Evolutionary conservation across 2,329 filamentous ascomycete species (phyloP), one percentile per base, ranked within the genome.

Genomic region (Phoma herbarum): DNA sequence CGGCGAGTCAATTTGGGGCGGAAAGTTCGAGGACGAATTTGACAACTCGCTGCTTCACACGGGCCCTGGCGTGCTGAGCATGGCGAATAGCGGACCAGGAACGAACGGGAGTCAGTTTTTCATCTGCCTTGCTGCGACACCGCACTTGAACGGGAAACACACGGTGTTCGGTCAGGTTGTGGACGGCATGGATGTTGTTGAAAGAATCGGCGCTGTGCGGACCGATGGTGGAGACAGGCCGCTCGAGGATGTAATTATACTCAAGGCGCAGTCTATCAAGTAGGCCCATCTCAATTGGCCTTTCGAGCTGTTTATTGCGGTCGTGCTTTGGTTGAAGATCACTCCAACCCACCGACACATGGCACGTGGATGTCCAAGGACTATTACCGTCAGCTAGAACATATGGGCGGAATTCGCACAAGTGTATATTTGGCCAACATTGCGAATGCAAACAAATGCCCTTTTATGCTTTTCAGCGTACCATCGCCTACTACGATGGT

Each of bases 81-180:
- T 99, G 95, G 95, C 95, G 57, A 99, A 98, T 79, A 88, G 89
- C 14, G 95, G 95, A 0, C 91, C 92, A 5, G 87, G 98, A 77
- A 96, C 94, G 28, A 98, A 98, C 77, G 94, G 94, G 22, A 92
- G 88, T 59, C 95, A 98, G 80, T 99, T 98, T 79, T 98, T 98
- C 75, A 88, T 98, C 67, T 98, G 95, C 0, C 84, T 97, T 39
- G 94, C 93, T 5, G 94, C 94, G 5, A 94, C 95, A 11, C 95
- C 95, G 0, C 98, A 94, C 93, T 80, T 99, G 59, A 94, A 98
- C 78, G 93, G 93, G n/a, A 97, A 97, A 78, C 94, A 99, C 76
- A 96, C 93, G 10, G 96, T 98, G 66, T 99, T 99, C 75, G 95
- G 95, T 1, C 83, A 94, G 53, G 93, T 98, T 35, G 93, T 90